phyloP scores from a whole-genome alignment of 371 early-diverging fungal species.

The Saksenaea vasiformis region DNA sequence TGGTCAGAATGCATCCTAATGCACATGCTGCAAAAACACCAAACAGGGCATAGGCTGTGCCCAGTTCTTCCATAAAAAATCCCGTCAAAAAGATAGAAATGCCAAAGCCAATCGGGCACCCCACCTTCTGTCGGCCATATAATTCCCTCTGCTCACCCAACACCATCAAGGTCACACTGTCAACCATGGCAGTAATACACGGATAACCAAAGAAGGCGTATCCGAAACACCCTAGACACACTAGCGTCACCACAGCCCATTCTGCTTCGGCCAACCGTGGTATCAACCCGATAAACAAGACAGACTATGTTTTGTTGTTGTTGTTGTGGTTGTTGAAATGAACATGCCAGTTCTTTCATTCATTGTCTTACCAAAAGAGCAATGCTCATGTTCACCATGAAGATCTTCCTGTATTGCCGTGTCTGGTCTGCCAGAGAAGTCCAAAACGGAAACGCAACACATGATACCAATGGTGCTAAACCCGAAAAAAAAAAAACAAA shows the following conservation, averaged over 20 bases:
- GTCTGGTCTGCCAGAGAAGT: conserved; percentile 30
- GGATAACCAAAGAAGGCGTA: conserved; percentile 44
- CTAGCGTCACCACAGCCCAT: conserved; percentile 19
- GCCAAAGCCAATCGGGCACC: conserved; percentile 38
- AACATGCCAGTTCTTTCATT: neutral
- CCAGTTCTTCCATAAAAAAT: conserved; percentile 22
- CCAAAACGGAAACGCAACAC: conserved; percentile 41
- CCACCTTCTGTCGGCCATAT: conserved; percentile 38
- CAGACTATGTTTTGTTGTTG: conserved; percentile 29
- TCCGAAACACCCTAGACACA: conserved; percentile 31
- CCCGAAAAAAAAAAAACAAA: neutral
- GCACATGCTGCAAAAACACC: conserved; percentile 21
- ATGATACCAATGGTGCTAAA: conserved; percentile 42
- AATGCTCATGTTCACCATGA: conserved; percentile 35
- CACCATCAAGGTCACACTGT: conserved; percentile 27
- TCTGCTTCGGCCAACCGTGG: conserved; percentile 22
- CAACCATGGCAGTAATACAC: conserved; percentile 30
- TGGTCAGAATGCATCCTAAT: conserved; percentile 23
- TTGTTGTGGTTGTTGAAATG: no score
- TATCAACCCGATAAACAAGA: conserved; percentile 28
- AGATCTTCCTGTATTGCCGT: conserved; percentile 27
- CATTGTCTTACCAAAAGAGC: conserved; percentile 23
- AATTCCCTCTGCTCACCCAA: conserved; percentile 30
- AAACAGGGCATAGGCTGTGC: conserved; percentile 31
- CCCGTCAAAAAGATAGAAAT: conserved; percentile 36